Base-by-base conservation (phyloP, 768 basidiomycete genomes). In the Crepidotus variabilis region DNA sequence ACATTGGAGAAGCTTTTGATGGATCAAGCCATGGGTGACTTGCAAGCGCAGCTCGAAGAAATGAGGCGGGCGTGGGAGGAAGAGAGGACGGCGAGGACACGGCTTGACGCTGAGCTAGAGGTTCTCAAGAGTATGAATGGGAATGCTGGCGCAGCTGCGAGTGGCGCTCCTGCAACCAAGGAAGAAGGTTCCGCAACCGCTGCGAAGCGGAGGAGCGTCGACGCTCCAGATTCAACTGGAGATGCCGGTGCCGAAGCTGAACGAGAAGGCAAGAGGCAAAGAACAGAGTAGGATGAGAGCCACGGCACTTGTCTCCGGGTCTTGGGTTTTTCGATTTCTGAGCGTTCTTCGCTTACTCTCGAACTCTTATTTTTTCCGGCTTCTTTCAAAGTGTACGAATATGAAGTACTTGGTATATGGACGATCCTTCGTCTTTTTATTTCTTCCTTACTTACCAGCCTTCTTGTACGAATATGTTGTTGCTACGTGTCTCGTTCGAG, bases 11-110 rank as follows among this genome's bases (percentile, higher is more conserved):
- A 94, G 72, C 68, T 94, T 33, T 75, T 95, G 51, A 93, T 91
- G 88, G 93, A 94, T 65, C 92, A 94, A 71, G 90, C 90, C 2
- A 90, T 92, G 90, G 88, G 88, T 6, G 90, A 92, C 62, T 72
- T 91, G 55, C 90, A 92, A 69, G 83, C 85, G 13, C 90, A 92
- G 67, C 76, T 93, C 10, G 91, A 92, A 63, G 91, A 92, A 70
- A 77, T 88, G 68, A 84, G 88, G 65, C 75, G 87, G n/a, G 62
- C 86, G 66, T 91, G 89, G 86, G 90, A 91, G 52, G 87, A 90
- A 61, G 91, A 92, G 67, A 78, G 87, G 18, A 73, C 74, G 53
- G 76, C 73, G 2, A 76, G 87, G 32, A 75, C 81, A 68, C 72
- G 86, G 34, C 74, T 80, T 0, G 87, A 90, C 70, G 72, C 71